Conservation (phyloP, 2,329 filamentous ascomycete genomes). For the Chrysoporthe deuterocubensis region DNA sequence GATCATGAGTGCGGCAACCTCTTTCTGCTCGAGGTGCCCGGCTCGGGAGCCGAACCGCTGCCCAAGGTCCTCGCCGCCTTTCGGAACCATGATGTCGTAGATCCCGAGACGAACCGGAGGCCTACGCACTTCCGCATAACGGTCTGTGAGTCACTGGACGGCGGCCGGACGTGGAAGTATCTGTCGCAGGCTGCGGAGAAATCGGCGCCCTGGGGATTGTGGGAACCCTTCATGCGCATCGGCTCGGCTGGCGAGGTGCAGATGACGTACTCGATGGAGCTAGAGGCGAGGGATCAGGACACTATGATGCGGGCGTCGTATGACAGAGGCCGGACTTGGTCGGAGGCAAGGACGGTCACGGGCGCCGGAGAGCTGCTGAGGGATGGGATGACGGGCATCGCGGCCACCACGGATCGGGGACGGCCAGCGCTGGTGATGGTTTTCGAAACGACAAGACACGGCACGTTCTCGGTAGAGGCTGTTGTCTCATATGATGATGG, state of each 20-base stretch:
- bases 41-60: conserved; percentile 20
- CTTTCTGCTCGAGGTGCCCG: conserved; percentile 47
- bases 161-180: conserved; percentile 47
- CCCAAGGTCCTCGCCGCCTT: conserved; percentile 50
- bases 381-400: conserved; percentile 52
- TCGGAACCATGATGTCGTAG: conserved; percentile 42
- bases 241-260: conserved; percentile 41
- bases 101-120: not conserved
- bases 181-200: conserved; percentile 50
- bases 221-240: conserved; percentile 54
- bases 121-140: conserved; percentile 49
- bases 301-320: conserved; percentile 51
- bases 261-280: conserved; percentile 51
- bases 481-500: conserved; percentile 50
- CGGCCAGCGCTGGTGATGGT: conserved; percentile 47
- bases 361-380: conserved; percentile 40
- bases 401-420: conserved; percentile 38
- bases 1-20: conserved; percentile 51
- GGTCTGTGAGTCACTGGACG: conserved; percentile 50
- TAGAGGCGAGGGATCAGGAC: conserved; percentile 50
- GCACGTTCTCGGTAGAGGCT: conserved; percentile 48
- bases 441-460: conserved; percentile 48
- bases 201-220: conserved; percentile 41
- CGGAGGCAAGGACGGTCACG: conserved; percentile 43
- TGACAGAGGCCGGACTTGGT: conserved; percentile 49